phyloP scores from a whole-genome alignment of 495 filamentous ascomycete species.

The Penicillium canescens region DNA sequence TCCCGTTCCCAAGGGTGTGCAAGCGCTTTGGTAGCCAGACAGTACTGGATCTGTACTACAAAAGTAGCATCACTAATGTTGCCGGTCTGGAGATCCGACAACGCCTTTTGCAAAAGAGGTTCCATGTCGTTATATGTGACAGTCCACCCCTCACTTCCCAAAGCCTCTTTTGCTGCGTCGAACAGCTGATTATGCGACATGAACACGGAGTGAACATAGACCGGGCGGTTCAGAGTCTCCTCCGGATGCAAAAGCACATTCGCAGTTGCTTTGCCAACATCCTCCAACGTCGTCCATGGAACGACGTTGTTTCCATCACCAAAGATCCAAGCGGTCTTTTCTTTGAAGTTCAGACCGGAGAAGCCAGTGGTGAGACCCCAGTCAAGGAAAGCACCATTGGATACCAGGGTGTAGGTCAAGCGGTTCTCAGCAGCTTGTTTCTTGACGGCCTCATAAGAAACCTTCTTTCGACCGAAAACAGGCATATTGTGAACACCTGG shows the following conservation, averaged over 20 bases:
- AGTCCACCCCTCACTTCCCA: slow-evolving; percentile 15
- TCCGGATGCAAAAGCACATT: slow-evolving; percentile 18
- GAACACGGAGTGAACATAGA: slow-evolving; percentile 23
- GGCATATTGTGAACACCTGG: slow-evolving; percentile 21
- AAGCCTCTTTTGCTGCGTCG: slow-evolving; percentile 2
- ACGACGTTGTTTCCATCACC: slow-evolving; percentile 22
- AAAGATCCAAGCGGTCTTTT: slow-evolving; percentile 15
- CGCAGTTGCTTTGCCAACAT: slow-evolving; percentile 19
- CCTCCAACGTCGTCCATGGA: slow-evolving; percentile 22
- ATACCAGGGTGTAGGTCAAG: slow-evolving; percentile 19
- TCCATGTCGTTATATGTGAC: slow-evolving; percentile 13
- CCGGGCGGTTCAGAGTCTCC: slow-evolving; percentile 17
- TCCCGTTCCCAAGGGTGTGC: slow-evolving; percentile 20
- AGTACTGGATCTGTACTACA: slow-evolving; percentile 23
- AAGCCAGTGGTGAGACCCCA: slow-evolving; percentile 20
- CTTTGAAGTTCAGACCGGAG: slow-evolving; percentile 13
- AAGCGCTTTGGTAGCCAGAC: slow-evolving; percentile 15
- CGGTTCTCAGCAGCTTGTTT: slow-evolving; percentile 12
- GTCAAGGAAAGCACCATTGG: slow-evolving; percentile 22
- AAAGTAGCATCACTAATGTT: slow-evolving; percentile 16
- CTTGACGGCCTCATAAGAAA: slow-evolving; percentile 21
- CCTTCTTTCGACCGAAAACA: slow-evolving; percentile 20
- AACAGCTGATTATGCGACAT: slow-evolving; percentile 19
- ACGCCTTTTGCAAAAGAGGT: slow-evolving; percentile 14
- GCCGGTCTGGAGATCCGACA: slow-evolving; percentile 16